Evolutionary conservation across 2,329 filamentous ascomycete species (phyloP).

Genomic region (Diaporthe longicolla): DNA sequence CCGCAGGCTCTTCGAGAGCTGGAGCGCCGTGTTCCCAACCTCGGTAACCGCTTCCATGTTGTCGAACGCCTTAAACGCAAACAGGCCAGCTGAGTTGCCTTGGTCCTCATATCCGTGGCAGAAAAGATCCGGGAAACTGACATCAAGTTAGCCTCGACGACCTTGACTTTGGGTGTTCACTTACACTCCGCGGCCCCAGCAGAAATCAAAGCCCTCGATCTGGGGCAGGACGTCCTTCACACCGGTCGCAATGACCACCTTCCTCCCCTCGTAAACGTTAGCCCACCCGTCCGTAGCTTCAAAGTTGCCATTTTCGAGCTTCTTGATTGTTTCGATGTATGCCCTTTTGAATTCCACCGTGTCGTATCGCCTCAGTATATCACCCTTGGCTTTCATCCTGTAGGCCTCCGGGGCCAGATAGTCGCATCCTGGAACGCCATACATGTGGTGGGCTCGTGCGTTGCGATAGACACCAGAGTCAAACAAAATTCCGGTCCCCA

Average conservation of each 20-base stretch:
- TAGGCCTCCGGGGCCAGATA: constrained; percentile 54
- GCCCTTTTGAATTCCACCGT: constrained; percentile 50
- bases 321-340: constrained; percentile 47
- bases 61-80: constrained; percentile 9
- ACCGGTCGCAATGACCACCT: constrained; percentile 69
- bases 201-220: constrained; percentile 67
- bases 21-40: constrained; percentile 33
- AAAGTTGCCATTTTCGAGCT: constrained; percentile 37
- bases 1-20: constrained; percentile 35
- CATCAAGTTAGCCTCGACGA: not conserved
- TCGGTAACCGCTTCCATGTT: not conserved
- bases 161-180: constrained; percentile 37
- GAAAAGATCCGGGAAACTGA: constrained; percentile 61
- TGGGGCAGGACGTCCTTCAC: constrained; percentile 64
- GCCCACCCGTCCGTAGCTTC: constrained; percentile 56
- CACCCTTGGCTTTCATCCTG: constrained; percentile 52
- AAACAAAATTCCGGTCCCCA: constrained; percentile 62
- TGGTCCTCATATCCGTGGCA: constrained; percentile 73
- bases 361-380: constrained; percentile 53
- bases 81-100: constrained; percentile 61
- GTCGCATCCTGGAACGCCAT: constrained; percentile 59
- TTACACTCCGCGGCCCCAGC: constrained; percentile 67
- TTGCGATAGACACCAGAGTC: constrained; percentile 68
- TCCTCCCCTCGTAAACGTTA: constrained; percentile 61
- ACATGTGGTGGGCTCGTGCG: constrained; percentile 61